These are phyloP conservation scores for Tuber calosporum DNA, from an alignment of 495 filamentous ascomycete genomes.

Conservation along the genomic window DNA sequence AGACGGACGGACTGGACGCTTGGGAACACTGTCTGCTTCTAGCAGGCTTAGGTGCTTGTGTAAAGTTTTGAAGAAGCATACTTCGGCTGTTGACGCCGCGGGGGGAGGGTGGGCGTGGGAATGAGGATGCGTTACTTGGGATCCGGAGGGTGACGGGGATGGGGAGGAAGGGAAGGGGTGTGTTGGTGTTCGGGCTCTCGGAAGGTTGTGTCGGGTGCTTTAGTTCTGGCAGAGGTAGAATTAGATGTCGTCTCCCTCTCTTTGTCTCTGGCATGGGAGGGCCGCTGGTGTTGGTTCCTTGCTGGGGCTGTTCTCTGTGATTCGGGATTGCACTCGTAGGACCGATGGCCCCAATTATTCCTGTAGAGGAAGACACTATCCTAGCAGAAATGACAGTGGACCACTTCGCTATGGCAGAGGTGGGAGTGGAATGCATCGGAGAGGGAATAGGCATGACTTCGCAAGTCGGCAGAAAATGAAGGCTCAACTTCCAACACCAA, in stretches of 20 bases:
- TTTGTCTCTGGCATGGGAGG: constrained; percentile 26
- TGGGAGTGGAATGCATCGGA: constrained; percentile 17
- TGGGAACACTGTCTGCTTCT: constrained; percentile 79
- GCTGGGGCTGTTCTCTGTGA: neutral
- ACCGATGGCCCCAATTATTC: neutral
- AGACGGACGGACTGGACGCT: no score
- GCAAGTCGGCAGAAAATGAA: constrained; percentile 14
- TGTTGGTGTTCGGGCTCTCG: constrained; percentile 14
- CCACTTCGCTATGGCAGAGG: constrained; percentile 4
- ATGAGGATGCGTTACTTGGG: constrained; percentile 44
- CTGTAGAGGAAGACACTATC: constrained; percentile 10
- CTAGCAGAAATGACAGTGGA: constrained; percentile 15
- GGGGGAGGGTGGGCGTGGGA: constrained; percentile 49
- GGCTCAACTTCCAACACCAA: constrained; percentile 7
- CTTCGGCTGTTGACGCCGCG: constrained; percentile 77
- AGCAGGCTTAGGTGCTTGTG: constrained; percentile 84
- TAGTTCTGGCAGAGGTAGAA: constrained; percentile 17
- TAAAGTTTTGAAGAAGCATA: constrained; percentile 94
- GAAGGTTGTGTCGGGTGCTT: constrained; percentile 7
- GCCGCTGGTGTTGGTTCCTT: constrained; percentile 11
- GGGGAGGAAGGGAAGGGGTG: constrained; percentile 9
- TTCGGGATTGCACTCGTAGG: constrained; percentile 5
- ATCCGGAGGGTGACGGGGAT: constrained; percentile 43
- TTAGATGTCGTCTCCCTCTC: constrained; percentile 22
- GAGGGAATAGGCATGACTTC: constrained; percentile 18